Conservation (phyloP, 2,329 filamentous ascomycete genomes). For the Purpureocillium takamizusanense region DNA sequence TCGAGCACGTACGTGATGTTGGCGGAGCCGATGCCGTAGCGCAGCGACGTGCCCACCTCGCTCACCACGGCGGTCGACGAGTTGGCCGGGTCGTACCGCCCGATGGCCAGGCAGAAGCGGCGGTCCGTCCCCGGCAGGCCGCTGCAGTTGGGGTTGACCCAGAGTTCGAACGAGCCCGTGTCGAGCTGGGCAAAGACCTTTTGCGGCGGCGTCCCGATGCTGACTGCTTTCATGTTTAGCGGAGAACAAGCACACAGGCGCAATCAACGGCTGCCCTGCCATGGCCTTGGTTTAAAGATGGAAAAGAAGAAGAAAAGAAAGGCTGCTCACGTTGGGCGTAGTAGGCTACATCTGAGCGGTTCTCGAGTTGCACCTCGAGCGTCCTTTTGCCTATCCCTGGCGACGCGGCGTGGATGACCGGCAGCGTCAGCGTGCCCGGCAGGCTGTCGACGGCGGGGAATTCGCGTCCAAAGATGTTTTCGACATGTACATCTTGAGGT, state of each 20-base stretch:
- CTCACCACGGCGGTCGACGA: conserved; percentile 29
- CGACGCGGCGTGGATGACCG: conserved; percentile 19
- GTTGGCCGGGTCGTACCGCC: conserved; percentile 30
- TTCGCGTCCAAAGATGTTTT: background rate
- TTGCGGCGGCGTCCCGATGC: conserved; percentile 46
- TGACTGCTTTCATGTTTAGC: conserved; percentile 15
- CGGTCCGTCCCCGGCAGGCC: conserved; percentile 30
- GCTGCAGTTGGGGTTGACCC: conserved; percentile 53
- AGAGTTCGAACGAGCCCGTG: conserved; percentile 52
- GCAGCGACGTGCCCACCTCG: conserved; percentile 27
- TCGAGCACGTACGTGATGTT: conserved; percentile 41
- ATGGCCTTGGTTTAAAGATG: no score
- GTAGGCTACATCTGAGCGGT: conserved; percentile 44
- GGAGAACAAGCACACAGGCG: no score
- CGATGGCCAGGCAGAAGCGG: conserved; percentile 35
- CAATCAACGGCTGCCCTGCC: no score
- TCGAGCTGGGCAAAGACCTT: conserved; percentile 46
- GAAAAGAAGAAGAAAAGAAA: no score
- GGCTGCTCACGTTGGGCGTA: conserved; percentile 34
- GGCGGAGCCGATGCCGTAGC: conserved; percentile 42
- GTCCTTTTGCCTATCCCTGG: conserved; percentile 28
- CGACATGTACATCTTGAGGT: background rate
- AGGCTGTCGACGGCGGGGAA: conserved; percentile 4
- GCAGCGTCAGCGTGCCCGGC: conserved; percentile 15
- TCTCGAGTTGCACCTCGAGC: conserved; percentile 35